Evolutionary conservation across 2,329 filamentous ascomycete species (phyloP), one percentile per base, ranked within the genome.

Genomic region (Monascus ruber): DNA sequence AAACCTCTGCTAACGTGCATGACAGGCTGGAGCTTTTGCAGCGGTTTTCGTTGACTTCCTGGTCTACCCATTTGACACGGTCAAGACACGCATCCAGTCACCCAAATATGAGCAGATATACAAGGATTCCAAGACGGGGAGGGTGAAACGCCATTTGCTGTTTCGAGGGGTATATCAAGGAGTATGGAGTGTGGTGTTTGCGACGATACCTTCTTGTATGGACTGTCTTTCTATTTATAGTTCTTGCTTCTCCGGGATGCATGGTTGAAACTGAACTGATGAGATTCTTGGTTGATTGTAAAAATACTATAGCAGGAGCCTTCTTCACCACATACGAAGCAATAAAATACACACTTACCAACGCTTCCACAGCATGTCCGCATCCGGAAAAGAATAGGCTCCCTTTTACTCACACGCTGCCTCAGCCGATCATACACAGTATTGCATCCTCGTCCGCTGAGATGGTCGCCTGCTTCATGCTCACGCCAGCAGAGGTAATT

Each of bases 321-420:
- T 94, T 94, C 68, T 94, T 94, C 63, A 87, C 83, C 2, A 88
- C 84, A 1, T 94, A 94, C 60, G 87, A 94, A 64, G 77, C 72
- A 34, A 70, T 79, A 17, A 94, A 93, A 61, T 64, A 68, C 3
- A 60, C 75, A 2, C 70, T 93, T 1, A 69, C 70, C 10, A 71
- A 70, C 33, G 67, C 74, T 2, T 66, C 68, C 0, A 49, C 38
- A 43, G 54, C 42, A 32, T 42, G 42, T 48, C 53, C 43, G 5
- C 24, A 29, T 2, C 8, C 33, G 26, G 29, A 35, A 4, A n/a
- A 11, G 28, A 35, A 27, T 4, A 32, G 29, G 1, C 39, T 52
- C 44, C 52, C 55, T 10, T 49, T 44, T 48, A 61, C 42, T 40
- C 61, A 52, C 43, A 73, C 54, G 4, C 56, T 86, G 0, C 83